Base-by-base conservation (phyloP, 352 stramenopile genomes). In the Globisporangium emineosum region DNA sequence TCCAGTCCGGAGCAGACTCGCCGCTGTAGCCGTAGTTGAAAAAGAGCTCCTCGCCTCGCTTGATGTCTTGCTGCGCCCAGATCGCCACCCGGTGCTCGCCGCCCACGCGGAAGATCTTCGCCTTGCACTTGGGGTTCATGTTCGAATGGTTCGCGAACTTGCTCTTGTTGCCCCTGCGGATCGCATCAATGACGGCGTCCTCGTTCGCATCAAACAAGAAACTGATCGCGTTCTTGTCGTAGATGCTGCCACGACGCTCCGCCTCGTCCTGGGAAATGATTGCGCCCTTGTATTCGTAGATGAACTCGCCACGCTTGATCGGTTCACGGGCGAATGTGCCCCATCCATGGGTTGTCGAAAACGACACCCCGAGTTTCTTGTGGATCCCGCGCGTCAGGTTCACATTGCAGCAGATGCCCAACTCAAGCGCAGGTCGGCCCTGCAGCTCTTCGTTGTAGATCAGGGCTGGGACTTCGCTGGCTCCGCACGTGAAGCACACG, bases 201-300 rank as follows among this genome's bases (percentile, higher is more conserved):
- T 89, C 83, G 62, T 93, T 94, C 25, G 95, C 67, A 65, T 98
- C 90, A 69, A 98, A 98, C 25, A 98, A 57, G 70, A 97, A 98
- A 45, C 78, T 89, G 60, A 89, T 86, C 2, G 86, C 86, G 66
- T 88, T 80, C 69, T 88, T 86, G 70, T 97, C 89, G 73, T 97
- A 95, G 51, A 97, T 89, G 32, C 62, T 82, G 30, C 90, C 90
- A 45, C 82, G 81, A 0, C 82, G 77, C 69, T 91, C 82, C 2
- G 82, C 82, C 62, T 91, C 82, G 47, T 91, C 79, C 52, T 90
- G 81, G 15, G 81, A 88, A 42, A 90, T 71, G 43, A 90, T 73
- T 21, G 75, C 79, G 35, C 81, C 79, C 29, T 77, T 75, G 55
- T 90, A 90, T 59, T 90, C 81, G 64, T 87, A 90, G 47, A 90